Evolutionary conservation across 257 asterid species (phyloP).

Genomic region (Haberlea rhodopensis): DNA sequence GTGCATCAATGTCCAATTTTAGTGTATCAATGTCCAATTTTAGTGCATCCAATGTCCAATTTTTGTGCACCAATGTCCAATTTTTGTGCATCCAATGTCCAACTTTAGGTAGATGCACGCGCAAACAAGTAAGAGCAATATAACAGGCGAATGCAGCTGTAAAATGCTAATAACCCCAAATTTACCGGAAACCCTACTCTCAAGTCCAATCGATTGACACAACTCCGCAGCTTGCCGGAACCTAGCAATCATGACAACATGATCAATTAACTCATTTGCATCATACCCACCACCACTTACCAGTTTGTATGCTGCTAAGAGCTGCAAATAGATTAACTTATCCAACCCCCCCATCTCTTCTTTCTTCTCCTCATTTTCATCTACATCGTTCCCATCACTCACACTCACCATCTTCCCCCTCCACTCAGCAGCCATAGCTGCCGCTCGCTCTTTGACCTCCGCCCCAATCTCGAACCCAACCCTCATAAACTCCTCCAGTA

Average conservation of each 20-base stretch:
- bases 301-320: conserved; percentile 52
- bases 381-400: conserved; percentile 21
- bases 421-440: conserved; percentile 39
- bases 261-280: conserved; percentile 42
- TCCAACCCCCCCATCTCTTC: conserved; percentile 43
- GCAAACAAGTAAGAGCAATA: not conserved
- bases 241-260: conserved; percentile 41
- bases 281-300: conserved; percentile 34
- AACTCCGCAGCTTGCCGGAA: conserved; percentile 50
- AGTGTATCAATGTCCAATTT: no score
- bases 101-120: no score
- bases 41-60: no score
- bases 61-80: no score
- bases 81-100: no score
- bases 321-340: conserved; percentile 50
- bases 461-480: conserved; percentile 39
- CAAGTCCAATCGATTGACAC: conserved; percentile 44
- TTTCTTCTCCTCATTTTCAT: conserved; percentile 31
- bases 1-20: no score
- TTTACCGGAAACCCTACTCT: conserved; percentile 50
- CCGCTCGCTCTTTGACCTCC: conserved; percentile 44
- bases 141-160: not conserved
- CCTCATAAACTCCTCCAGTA: conserved; percentile 59
- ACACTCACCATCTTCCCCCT: conserved; percentile 30
- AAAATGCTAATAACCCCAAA: not conserved